Conservation (phyloP, 2,329 filamentous ascomycete species). For the Penicillium sp. region DNA sequence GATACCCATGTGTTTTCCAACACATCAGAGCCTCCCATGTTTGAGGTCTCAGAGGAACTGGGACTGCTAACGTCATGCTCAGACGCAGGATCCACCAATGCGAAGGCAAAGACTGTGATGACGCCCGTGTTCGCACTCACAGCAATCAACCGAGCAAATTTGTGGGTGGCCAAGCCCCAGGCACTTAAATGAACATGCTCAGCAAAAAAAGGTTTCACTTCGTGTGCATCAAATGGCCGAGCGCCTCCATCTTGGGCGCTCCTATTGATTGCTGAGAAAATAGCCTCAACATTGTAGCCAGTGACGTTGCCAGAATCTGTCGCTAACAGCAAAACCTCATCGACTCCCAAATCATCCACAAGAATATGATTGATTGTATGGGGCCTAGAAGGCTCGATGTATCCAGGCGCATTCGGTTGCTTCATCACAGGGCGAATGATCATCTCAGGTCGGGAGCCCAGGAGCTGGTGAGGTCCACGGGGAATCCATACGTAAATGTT, state of each 20-base stretch:
- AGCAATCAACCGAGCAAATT: slow-evolving; percentile 77
- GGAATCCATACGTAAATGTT: slow-evolving; percentile 47
- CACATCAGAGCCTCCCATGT: background rate
- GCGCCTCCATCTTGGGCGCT: slow-evolving; percentile 14
- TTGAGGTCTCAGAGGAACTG: slow-evolving; percentile 6
- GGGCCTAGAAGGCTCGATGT: slow-evolving; percentile 50
- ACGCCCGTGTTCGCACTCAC: slow-evolving; percentile 71
- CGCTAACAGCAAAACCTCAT: slow-evolving; percentile 65
- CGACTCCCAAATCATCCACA: slow-evolving; percentile 64
- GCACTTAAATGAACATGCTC: slow-evolving; percentile 75
- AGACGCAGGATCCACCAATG: slow-evolving; percentile 43
- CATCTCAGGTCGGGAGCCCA: slow-evolving; percentile 39
- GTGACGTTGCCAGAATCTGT: slow-evolving; percentile 75
- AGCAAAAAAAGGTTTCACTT: slow-evolving; percentile 61
- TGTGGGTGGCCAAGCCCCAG: slow-evolving; percentile 85
- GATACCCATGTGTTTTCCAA: slow-evolving; percentile 33
- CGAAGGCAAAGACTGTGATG: slow-evolving; percentile 60
- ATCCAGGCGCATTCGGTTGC: slow-evolving; percentile 47
- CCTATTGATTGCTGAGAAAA: slow-evolving; percentile 46
- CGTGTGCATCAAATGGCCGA: slow-evolving; percentile 30
- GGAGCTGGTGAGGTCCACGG: slow-evolving; percentile 37
- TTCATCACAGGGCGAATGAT: slow-evolving; percentile 43
- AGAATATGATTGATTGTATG: slow-evolving; percentile 69
- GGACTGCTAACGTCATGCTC: slow-evolving; percentile 16
- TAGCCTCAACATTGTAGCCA: slow-evolving; percentile 62